Evolutionary conservation across 2,329 filamentous ascomycete genomes (phyloP).

Genomic region (Aspergillus quadricinctus): DNA sequence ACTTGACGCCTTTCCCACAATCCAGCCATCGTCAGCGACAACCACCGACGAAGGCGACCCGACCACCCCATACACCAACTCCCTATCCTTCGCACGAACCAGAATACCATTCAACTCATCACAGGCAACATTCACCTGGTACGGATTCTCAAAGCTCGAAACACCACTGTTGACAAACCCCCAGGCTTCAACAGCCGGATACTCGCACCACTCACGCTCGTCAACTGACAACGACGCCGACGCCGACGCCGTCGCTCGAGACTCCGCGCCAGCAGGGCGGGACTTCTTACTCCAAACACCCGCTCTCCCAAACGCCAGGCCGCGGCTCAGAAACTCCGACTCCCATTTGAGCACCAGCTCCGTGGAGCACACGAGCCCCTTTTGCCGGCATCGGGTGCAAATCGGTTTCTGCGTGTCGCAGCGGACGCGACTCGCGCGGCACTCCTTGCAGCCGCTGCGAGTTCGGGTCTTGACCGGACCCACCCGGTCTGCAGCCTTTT

Average conservation of each 20-base stretch:
- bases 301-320: slow-evolving; percentile 40
- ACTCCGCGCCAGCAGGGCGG: slow-evolving; percentile 15
- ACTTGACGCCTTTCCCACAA: background rate
- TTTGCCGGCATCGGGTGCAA: slow-evolving; percentile 35
- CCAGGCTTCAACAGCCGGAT: slow-evolving; percentile 26
- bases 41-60: slow-evolving; percentile 1
- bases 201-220: slow-evolving; percentile 25
- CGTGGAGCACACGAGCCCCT: slow-evolving; percentile 33
- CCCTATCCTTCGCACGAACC: slow-evolving; percentile 2
- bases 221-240: slow-evolving; percentile 12
- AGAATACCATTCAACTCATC: slow-evolving; percentile 18
- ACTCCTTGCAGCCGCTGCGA: slow-evolving; percentile 39
- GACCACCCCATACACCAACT: background rate
- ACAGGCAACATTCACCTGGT: slow-evolving; percentile 21
- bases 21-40: background rate
- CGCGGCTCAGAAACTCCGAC: slow-evolving; percentile 38
- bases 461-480: slow-evolving; percentile 36
- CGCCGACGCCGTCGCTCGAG: slow-evolving; percentile 14
- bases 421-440: slow-evolving; percentile 38
- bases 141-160: slow-evolving; percentile 24
- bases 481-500: slow-evolving; percentile 32
- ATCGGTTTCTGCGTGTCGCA: slow-evolving; percentile 38
- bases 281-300: slow-evolving; percentile 38
- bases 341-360: slow-evolving; percentile 37
- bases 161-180: slow-evolving; percentile 30